Evolutionary conservation across 2,329 filamentous ascomycete species (phyloP), one percentile per base, ranked within the genome.

Genomic region (Phialocephala subalpina): DNA sequence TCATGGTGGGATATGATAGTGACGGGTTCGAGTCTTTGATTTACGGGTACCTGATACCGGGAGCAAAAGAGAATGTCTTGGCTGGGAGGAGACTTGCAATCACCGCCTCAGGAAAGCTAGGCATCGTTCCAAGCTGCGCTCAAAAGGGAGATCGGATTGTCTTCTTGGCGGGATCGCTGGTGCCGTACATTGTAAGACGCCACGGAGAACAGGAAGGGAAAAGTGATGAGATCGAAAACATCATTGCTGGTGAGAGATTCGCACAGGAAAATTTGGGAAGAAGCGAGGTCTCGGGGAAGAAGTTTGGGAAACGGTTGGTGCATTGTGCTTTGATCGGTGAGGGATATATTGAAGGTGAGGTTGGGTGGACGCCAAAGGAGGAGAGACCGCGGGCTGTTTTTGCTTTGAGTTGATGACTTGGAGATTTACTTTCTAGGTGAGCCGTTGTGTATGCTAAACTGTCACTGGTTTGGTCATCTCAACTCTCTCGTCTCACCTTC

Each of bases 311-410:
- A 22, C 3, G 14, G 1, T 14, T 60, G 2, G 11, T 29, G n/a
- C 29, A 53, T 35, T 61, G 45, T 40, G 20, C 29, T 11, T 40
- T 61, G 14, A 11, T 61, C 27, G 58, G 58, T 1, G 58, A 61
- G 36, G 52, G 45, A 29, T 40, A 61, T 53, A 29, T 53, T 27
- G 58, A 61, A 38, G 42, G 45, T 12, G 58, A 61, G n/a, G 22
- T 61, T 11, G 58, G 40, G 3, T 60, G 58, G 58, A 60, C 45
- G 20, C n/a, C n/a, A n/a, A 18, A n/a, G 22, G 45, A 49, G 11
- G 11, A 20, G 45, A 49, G 20, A 14, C 6, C 45, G n/a, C 45
- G 22, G n/a, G 14, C n/a, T 25, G n/a, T 49, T 12, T 49, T 22
- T 25, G 12, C 45, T 49, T n/a, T 49, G n/a, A 11, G 20, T 49